These are phyloP conservation scores for Herpetomonas tarakana DNA, from an alignment of 208 protist genomes.

Conservation along the genomic window DNA sequence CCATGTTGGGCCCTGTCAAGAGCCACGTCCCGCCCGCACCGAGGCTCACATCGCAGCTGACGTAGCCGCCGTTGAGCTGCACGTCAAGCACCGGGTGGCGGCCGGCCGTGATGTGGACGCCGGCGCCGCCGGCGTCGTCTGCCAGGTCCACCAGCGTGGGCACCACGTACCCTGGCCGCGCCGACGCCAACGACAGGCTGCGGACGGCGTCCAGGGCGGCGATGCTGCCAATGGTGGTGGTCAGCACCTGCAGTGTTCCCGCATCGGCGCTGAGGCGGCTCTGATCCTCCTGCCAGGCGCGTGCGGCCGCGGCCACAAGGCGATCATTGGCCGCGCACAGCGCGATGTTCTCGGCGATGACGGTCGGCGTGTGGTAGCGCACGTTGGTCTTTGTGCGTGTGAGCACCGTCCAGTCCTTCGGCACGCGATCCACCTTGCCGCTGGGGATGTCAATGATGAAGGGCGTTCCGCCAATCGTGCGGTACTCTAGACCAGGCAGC, in stretches of 20 bases:
- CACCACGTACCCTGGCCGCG: conserved; percentile 55
- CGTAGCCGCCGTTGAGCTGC: conserved; percentile 54
- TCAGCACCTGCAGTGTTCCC: conserved; percentile 30
- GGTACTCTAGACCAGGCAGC: conserved; percentile 70
- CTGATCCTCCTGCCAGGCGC: conserved; percentile 59
- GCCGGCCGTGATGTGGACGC: conserved; percentile 38
- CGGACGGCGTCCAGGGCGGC: conserved; percentile 62
- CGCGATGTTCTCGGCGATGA: conserved; percentile 47
- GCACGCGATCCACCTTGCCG: conserved; percentile 41
- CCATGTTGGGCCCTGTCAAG: conserved; percentile 96
- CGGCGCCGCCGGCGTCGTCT: conserved; percentile 5
- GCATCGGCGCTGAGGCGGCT: conserved; percentile 17
- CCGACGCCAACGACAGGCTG: conserved; percentile 52
- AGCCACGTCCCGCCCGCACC: conserved; percentile 56
- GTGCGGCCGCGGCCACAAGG: conserved; percentile 41
- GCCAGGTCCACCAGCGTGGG: conserved; percentile 28
- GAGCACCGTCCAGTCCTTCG: conserved; percentile 67
- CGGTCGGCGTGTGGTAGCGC: conserved; percentile 69
- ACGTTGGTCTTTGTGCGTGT: conserved; percentile 79
- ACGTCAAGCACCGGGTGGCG: conserved; percentile 75
- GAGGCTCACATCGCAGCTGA: conserved; percentile 59
- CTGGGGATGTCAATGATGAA: conserved; percentile 75
- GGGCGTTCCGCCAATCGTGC: conserved; percentile 72
- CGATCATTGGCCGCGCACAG: conserved; percentile 73
- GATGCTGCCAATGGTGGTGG: conserved; percentile 35